Evolutionary conservation across 306 rosid genomes (phyloP).

Genomic region (Sechiopsis laciniata): DNA sequence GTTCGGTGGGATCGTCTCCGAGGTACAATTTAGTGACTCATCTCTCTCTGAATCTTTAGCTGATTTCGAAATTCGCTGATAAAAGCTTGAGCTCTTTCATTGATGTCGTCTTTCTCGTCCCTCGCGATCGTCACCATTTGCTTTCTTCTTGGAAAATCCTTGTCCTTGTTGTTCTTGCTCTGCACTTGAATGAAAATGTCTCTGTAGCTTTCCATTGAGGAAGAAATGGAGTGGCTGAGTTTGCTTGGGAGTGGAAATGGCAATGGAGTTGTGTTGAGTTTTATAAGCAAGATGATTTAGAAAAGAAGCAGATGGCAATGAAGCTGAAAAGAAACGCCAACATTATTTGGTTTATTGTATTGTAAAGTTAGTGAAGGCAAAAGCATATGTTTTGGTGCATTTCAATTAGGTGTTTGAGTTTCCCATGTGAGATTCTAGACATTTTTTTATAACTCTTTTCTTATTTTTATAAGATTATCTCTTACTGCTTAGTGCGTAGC

Average conservation of each 20-base stretch:
- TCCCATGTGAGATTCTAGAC: not conserved
- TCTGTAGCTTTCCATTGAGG: conserved; percentile 39
- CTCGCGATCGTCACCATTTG: not conserved
- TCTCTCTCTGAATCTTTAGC: conserved; percentile 43
- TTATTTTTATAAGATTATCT: too few species aligned
- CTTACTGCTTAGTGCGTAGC: too few species aligned
- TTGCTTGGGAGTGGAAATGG: conserved; percentile 10
- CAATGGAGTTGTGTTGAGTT: conserved; percentile 10
- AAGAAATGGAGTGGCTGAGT: not conserved
- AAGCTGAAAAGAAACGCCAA: conserved; percentile 17
- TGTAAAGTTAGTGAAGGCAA: conserved; percentile 9
- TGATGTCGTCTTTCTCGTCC: conserved; percentile 35
- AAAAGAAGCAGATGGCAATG: not conserved
- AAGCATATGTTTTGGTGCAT: conserved; percentile 7
- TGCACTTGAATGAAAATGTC: conserved; percentile 24
- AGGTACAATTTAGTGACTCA: conserved; percentile 39
- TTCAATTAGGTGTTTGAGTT: not conserved
- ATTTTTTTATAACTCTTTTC: not conserved
- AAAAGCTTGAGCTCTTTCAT: conserved; percentile 51
- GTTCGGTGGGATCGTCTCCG: conserved; percentile 25
- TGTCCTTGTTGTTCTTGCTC: conserved; percentile 26
- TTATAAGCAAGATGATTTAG: conserved; percentile 5
- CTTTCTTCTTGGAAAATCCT: conserved; percentile 15
- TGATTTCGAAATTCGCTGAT: conserved; percentile 52
- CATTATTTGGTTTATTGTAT: not conserved